Conservation (phyloP, 2,329 filamentous ascomycete genomes). For the Colletotrichum abscissum region DNA sequence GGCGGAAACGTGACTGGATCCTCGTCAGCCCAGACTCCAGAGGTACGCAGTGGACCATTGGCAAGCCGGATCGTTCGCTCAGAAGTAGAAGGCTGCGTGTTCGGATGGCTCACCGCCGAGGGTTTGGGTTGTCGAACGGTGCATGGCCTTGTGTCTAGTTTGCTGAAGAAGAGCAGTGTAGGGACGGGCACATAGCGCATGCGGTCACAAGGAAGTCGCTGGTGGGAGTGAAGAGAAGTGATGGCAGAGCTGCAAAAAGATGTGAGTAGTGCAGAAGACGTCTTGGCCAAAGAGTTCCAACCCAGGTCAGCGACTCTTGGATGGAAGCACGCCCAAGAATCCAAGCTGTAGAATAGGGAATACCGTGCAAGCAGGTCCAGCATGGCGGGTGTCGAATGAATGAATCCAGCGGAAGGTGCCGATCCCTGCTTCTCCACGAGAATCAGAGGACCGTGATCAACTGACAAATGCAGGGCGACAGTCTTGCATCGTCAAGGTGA, state of each 20-base stretch:
- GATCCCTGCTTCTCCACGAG: constrained; percentile 13
- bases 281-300: background rate
- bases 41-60: background rate
- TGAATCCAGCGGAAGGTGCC: constrained; percentile 8
- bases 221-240: too few species aligned
- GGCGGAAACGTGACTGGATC: background rate
- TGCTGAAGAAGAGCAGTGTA: background rate
- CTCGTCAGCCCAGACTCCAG: background rate
- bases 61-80: background rate
- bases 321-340: background rate
- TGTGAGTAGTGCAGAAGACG: background rate
- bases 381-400: background rate
- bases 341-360: background rate
- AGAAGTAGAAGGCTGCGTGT: background rate
- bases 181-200: background rate
- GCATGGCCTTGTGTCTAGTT: background rate
- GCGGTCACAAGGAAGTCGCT: background rate
- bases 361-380: background rate
- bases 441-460: background rate
- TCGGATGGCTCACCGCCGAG: background rate
- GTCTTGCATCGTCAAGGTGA: background rate
- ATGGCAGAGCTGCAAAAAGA: background rate
- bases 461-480: constrained; percentile 7
- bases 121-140: background rate
- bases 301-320: background rate